Percentiles rank a stretch among this genome's conserved stretches.
Conservation (phyloP, 768 basidiomycete genomes). For the Rhizopogon vulgaris region DNA sequence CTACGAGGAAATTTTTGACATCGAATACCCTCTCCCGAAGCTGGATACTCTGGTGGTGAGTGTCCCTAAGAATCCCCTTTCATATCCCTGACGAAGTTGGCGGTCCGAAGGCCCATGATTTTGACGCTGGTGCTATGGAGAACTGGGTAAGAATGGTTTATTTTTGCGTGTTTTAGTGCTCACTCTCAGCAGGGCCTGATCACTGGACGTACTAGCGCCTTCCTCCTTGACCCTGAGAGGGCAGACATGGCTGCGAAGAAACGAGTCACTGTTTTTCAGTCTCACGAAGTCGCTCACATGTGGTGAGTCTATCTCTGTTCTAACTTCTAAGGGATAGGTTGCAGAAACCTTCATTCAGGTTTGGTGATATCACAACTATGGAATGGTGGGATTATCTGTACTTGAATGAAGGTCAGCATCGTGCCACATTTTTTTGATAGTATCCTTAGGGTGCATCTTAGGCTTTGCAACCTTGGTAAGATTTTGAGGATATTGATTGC, state of each 20-base stretch:
- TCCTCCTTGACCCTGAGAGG: constrained; percentile 73
- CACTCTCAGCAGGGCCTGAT: constrained; percentile 60
- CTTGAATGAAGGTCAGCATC: constrained; percentile 60
- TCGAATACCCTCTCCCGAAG: constrained; percentile 91
- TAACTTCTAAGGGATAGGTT: neutral
- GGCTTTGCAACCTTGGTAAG: constrained; percentile 82
- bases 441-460: constrained; percentile 16
- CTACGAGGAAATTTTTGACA: constrained; percentile 91
- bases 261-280: constrained; percentile 68
- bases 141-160: constrained; percentile 53
- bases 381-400: constrained; percentile 87
- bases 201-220: constrained; percentile 78
- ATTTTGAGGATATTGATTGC: constrained; percentile 2
- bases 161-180: neutral
- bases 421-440: neutral
- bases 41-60: constrained; percentile 84
- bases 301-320: constrained; percentile 37
- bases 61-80: neutral
- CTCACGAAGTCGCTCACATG: constrained; percentile 86
- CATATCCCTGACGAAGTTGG: neutral
- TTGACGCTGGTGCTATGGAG: constrained; percentile 92
- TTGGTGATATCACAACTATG: constrained; percentile 93
- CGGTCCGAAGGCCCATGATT: constrained; percentile 61
- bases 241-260: constrained; percentile 72
- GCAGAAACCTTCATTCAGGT: constrained; percentile 39